phyloP scores from a whole-genome alignment of 805 yeast genomes.

The Nakazawaea ishiwadae region DNA sequence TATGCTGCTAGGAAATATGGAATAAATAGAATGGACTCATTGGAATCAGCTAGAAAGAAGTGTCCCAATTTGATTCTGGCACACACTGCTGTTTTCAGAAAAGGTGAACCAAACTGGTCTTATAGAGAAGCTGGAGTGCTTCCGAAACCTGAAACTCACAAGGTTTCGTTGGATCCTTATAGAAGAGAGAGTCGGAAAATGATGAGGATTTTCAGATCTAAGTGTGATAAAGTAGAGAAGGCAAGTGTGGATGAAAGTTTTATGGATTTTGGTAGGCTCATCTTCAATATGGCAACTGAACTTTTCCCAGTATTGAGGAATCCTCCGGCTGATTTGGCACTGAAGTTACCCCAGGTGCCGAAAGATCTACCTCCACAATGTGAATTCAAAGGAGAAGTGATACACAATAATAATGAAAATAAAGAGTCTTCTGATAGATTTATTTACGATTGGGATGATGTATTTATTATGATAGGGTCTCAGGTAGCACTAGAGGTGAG shows the following conservation, averaged over 20 bases:
- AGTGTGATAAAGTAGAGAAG: constrained; percentile 74
- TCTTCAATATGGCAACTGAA: constrained; percentile 38
- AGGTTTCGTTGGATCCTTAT: constrained; percentile 89
- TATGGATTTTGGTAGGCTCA: constrained; percentile 71
- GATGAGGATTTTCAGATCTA: constrained; percentile 53
- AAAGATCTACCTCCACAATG: constrained; percentile 25
- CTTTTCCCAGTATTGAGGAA: constrained; percentile 37
- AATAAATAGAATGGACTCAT: constrained; percentile 68
- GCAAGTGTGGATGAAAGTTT: constrained; percentile 96
- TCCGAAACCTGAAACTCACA: constrained; percentile 61
- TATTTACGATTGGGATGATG: constrained; percentile 74
- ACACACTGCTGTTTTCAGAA: constrained; percentile 91
- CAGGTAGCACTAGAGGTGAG: constrained; percentile 52
- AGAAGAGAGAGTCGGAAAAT: constrained; percentile 83
- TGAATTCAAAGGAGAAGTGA: constrained; percentile 25
- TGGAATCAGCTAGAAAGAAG: constrained; percentile 62
- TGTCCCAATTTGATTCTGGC: constrained; percentile 76
- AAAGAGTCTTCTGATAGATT: constrained; percentile 18
- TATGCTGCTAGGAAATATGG: constrained; percentile 88
- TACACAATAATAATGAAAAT: constrained; percentile 18
- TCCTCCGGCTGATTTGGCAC: constrained; percentile 13
- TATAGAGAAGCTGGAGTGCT: constrained; percentile 50
- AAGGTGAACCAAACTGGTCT: constrained; percentile 82
- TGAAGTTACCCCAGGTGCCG: constrained; percentile 42
- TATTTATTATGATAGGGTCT: constrained; percentile 64